Conservation (phyloP, 169 alveolate species). For the Eimeria acervulina region DNA sequence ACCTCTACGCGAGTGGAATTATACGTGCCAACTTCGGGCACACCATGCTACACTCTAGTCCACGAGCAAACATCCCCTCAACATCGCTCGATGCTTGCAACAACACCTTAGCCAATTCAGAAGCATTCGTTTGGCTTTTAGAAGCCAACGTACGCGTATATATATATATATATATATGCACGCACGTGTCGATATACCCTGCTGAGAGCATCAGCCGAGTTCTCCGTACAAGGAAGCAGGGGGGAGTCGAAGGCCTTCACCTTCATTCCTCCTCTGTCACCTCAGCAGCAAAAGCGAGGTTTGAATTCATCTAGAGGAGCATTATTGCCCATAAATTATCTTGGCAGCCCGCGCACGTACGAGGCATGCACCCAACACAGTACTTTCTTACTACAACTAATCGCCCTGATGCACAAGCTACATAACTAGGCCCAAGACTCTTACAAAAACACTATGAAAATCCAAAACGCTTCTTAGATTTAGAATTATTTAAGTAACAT, state of each 20-base stretch:
- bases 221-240: background rate
- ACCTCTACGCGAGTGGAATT: too few species aligned
- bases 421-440: background rate
- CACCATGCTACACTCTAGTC: too few species aligned
- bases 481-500: background rate
- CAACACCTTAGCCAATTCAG: too few species aligned
- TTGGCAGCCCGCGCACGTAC: background rate
- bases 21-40: too few species aligned
- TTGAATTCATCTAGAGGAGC: background rate
- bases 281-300: background rate
- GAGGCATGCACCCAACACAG: background rate
- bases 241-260: background rate
- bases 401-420: background rate
- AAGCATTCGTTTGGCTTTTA: too few species aligned
- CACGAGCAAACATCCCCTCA: too few species aligned
- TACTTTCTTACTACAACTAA: background rate
- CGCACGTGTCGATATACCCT: background rate
- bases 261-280: background rate
- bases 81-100: too few species aligned
- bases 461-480: background rate
- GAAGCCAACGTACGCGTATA: too few species aligned
- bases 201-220: background rate
- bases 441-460: background rate
- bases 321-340: background rate
- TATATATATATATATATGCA: background rate